A percentile compares a stretch with the other conserved stretches of the same genome.
Conservation (phyloP, 2,329 filamentous ascomycete species). For the Plenodomus lindquistii region DNA sequence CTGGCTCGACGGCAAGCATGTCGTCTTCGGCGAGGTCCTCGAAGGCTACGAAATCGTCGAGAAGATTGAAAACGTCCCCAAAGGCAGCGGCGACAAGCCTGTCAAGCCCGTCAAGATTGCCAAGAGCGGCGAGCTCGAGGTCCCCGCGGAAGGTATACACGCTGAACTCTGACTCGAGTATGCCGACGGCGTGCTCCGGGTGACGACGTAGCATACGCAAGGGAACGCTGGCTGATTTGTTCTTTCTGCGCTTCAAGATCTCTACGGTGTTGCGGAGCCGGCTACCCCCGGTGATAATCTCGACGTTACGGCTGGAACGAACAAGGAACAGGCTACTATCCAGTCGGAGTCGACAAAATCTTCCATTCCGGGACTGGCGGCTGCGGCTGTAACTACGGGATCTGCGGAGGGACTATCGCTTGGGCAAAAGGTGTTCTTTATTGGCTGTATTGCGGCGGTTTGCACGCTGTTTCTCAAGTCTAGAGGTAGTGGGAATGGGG, state of each 20-base stretch:
- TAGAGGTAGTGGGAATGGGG: constrained; percentile 25
- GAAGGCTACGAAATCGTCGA: constrained; percentile 82
- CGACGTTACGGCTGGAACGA: constrained; percentile 41
- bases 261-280: constrained; percentile 49
- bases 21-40: constrained; percentile 86
- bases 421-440: constrained; percentile 51
- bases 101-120: constrained; percentile 71
- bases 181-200: not conserved
- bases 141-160: constrained; percentile 90
- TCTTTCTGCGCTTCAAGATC: constrained; percentile 48
- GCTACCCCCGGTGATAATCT: constrained; percentile 48
- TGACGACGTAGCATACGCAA: constrained; percentile 10
- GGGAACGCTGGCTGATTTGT: constrained; percentile 48
- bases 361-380: constrained; percentile 21
- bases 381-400: constrained; percentile 15
- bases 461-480: constrained; percentile 48
- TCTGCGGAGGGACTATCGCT: constrained; percentile 46
- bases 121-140: constrained; percentile 82
- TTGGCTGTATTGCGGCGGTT: constrained; percentile 49
- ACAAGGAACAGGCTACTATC: constrained; percentile 28
- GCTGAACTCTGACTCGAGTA: constrained; percentile 67
- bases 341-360: constrained; percentile 21
- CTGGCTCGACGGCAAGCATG: constrained; percentile 83
- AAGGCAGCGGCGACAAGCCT: constrained; percentile 70
- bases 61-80: constrained; percentile 74